Percentiles rank a stretch among this genome's conserved stretches.
Evolutionary conservation across 768 basidiomycete genomes (phyloP).

Genomic region (Auriculariales sp.): DNA sequence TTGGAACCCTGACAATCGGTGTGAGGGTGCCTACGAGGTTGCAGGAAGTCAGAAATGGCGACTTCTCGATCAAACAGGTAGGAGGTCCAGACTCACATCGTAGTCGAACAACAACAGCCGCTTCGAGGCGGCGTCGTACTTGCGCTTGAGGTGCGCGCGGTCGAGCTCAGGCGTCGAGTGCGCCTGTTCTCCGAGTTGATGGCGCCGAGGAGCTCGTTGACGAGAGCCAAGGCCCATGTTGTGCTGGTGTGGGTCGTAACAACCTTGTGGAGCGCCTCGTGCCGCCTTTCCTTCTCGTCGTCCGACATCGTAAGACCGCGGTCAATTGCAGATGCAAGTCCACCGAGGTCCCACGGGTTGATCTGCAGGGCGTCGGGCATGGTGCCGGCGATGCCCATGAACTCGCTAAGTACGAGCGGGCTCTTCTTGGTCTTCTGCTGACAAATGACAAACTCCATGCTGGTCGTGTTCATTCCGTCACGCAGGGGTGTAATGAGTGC

Average conservation of each 20-base stretch:
- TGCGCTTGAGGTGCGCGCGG: constrained; percentile 35
- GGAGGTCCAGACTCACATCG: constrained; percentile 43
- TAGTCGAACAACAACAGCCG: constrained; percentile 91
- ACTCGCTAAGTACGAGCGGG: constrained; percentile 87
- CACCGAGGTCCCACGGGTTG: constrained; percentile 93
- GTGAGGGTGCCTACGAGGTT: constrained; percentile 64
- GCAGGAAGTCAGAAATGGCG: not conserved
- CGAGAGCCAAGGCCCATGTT: constrained; percentile 82
- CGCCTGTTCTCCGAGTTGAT: constrained; percentile 64
- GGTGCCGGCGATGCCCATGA: constrained; percentile 91
- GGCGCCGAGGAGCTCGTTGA: constrained; percentile 76
- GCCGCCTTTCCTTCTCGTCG: constrained; percentile 58
- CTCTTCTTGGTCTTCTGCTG: constrained; percentile 73
- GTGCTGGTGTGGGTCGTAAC: constrained; percentile 91
- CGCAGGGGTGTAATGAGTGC: constrained; percentile 90
- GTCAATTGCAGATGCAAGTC: constrained; percentile 79
- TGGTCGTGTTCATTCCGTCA: constrained; percentile 98
- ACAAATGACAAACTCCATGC: constrained; percentile 95
- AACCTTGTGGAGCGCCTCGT: constrained; percentile 62
- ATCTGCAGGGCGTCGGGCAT: constrained; percentile 83
- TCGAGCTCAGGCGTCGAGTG: constrained; percentile 78
- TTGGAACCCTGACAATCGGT: constrained; percentile 89
- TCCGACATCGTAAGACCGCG: constrained; percentile 70
- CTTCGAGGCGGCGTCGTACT: constrained; percentile 62
- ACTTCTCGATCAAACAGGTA: not conserved